These are phyloP conservation scores for Gliomastix tumulicola DNA, from an alignment of 2,329 filamentous ascomycete genomes.

Conservation along the genomic window DNA sequence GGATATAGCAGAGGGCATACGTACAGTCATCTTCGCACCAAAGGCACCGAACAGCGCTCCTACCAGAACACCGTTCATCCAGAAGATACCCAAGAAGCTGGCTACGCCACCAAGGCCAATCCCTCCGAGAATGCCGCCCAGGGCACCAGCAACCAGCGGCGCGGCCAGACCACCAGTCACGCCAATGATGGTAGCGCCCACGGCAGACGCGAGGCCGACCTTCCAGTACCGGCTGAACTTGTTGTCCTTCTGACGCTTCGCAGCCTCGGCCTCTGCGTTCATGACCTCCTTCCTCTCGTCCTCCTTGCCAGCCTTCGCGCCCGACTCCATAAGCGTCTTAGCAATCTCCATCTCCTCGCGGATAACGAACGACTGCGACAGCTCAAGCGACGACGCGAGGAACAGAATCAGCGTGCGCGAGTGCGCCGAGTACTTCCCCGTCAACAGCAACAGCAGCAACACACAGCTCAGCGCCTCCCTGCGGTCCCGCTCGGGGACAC, in stretches of 20 bases:
- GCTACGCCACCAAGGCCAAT: slow-evolving; percentile 81
- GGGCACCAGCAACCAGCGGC: slow-evolving; percentile 76
- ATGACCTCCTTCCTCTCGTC: slow-evolving; percentile 43
- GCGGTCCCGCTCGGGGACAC: slow-evolving; percentile 50
- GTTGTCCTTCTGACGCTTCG: slow-evolving; percentile 65
- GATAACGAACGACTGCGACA: slow-evolving; percentile 56
- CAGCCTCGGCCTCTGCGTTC: slow-evolving; percentile 69
- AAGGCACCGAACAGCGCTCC: slow-evolving; percentile 86
- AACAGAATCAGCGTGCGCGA: slow-evolving; percentile 63
- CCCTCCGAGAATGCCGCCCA: slow-evolving; percentile 79
- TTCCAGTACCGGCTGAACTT: slow-evolving; percentile 75
- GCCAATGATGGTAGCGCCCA: slow-evolving; percentile 84
- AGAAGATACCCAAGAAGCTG: slow-evolving; percentile 78
- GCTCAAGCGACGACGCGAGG: slow-evolving; percentile 58
- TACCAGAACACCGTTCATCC: slow-evolving; percentile 78
- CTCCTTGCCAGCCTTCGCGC: slow-evolving; percentile 31
- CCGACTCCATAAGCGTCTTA: slow-evolving; percentile 63
- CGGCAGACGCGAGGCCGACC: slow-evolving; percentile 80
- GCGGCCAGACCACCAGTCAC: slow-evolving; percentile 88
- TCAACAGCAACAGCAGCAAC: slow-evolving; percentile 62
- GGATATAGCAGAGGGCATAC: too few relatives aligned
- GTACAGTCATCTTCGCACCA: slow-evolving; percentile 64
- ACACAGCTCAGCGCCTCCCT: slow-evolving; percentile 62
- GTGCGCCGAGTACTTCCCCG: slow-evolving; percentile 69
- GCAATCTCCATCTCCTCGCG: slow-evolving; percentile 71